phyloP scores from a whole-genome alignment of 495 filamentous ascomycete species.

The Arthonia radiata region DNA sequence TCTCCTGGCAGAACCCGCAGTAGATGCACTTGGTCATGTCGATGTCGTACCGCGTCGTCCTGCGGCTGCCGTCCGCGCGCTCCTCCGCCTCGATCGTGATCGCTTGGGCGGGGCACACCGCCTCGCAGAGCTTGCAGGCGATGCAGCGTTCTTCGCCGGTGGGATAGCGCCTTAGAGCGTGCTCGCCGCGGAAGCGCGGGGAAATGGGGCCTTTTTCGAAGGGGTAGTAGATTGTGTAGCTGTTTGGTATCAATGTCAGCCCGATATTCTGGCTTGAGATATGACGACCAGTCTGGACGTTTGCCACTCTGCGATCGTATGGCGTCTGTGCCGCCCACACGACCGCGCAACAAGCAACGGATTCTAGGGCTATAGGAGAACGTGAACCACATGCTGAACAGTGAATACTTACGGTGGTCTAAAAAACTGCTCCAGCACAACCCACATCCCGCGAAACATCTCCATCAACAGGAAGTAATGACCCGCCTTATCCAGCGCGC shows the following conservation, averaged over 20 bases:
- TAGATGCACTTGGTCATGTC: constrained; percentile 99
- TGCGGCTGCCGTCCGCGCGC: constrained; percentile 76
- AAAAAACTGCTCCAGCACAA: constrained; percentile 95
- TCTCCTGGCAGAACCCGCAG: constrained; percentile 98
- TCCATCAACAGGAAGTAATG: constrained; percentile 86
- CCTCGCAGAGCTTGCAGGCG: constrained; percentile 97
- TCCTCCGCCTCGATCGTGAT: constrained; percentile 99
- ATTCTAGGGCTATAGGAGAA: too few species aligned
- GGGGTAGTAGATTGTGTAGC: constrained; percentile 94
- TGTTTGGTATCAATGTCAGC: constrained; percentile 11
- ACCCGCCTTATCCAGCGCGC: constrained; percentile 53
- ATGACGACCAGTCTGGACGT: too few species aligned
- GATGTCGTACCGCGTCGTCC: constrained; percentile 94
- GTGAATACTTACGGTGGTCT: constrained; percentile 62
- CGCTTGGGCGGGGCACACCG: constrained; percentile 85
- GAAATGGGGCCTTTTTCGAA: constrained; percentile 99
- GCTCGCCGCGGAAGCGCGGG: constrained; percentile 89
- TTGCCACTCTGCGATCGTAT: too few species aligned
- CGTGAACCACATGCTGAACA: too few species aligned
- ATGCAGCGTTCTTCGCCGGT: constrained; percentile 97
- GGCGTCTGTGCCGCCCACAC: too few species aligned
- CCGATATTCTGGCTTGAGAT: too few species aligned
- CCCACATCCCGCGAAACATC: constrained; percentile 93
- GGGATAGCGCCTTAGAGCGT: constrained; percentile 83
- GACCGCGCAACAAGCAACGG: too few species aligned